Evolutionary conservation across 805 yeast genomes (phyloP), one percentile per base, ranked within the genome.

Genomic region (Candida nemodendra): DNA sequence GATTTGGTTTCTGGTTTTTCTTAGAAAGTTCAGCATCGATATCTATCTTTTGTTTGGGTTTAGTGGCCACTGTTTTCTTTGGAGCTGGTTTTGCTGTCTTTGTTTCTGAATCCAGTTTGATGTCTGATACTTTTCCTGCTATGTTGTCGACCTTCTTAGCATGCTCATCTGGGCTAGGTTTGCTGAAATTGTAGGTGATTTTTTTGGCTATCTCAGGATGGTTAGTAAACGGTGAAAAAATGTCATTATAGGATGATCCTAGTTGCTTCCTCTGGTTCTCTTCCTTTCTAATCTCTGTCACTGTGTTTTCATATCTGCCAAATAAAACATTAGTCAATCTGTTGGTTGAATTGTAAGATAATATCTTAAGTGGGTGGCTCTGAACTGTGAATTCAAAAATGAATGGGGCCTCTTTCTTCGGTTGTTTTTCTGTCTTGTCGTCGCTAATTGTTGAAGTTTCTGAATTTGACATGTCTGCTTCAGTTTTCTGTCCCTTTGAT

Each of bases 101-200:
- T 7, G 34, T 8, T 12, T 26, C 30, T 45, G 26, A 22, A 32
- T 39, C 37, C 21, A 53, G 30, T 15, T 49, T 38, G 27, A 62
- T 47, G 18, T 54, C 45, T 2, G 57, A 34, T 15, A 59, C 43
- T 17, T 53, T 48, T 17, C 45, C 45, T 8, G 59, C 37, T n/a
- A 60, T 27, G 4, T 57, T 55, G 4, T 62, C 57, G 12, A 49
- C 41, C 7, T 44, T 45, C 18, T 41, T 32, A 3, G 36, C 40
- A 21, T 51, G 52, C 18, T 88, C 96, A 63, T 90, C 97, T 4
- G 96, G 96, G 49, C 95, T 84, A 12, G 89, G 89, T 44, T 71
- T 67, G 9, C 62, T 57, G 48, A 87, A 87, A 48, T 78, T 82
- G 30, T 68, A 53, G 32, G 70, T 66, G 2, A 74, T 72, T 58